phyloP scores from a whole-genome alignment of 306 rosid species.

The Canavalia ensiformis region DNA sequence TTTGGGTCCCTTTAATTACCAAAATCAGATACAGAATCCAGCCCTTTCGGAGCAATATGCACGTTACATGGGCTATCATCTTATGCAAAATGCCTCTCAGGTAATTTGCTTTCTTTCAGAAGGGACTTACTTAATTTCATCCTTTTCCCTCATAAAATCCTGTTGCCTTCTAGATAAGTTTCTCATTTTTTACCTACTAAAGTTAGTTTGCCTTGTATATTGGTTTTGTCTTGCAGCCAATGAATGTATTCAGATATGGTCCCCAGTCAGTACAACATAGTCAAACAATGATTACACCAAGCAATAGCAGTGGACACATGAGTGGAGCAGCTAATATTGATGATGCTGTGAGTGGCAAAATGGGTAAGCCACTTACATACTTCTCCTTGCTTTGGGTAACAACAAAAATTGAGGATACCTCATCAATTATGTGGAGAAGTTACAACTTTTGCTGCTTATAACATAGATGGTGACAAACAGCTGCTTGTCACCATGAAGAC shows the following conservation, averaged over 20 bases:
- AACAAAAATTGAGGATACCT: conserved; percentile 1
- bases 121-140: neutral
- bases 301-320: conserved; percentile 56
- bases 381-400: conserved; percentile 22
- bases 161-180: neutral
- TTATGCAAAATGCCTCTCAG: conserved; percentile 82
- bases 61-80: conserved; percentile 78
- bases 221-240: conserved; percentile 60
- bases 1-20: conserved; percentile 68
- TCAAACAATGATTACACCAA: conserved; percentile 65
- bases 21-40: conserved; percentile 76
- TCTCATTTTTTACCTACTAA: conserved; percentile 7
- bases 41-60: conserved; percentile 77
- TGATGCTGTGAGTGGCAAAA: conserved; percentile 58
- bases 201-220: conserved; percentile 29
- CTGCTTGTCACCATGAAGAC: neutral
- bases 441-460: neutral
- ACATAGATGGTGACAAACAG: conserved; percentile 19
- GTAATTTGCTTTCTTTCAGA: conserved; percentile 50
- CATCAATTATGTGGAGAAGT: conserved; percentile 31
- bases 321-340: conserved; percentile 59
- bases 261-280: conserved; percentile 63
- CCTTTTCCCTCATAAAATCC: neutral
- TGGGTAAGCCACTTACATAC: conserved; percentile 50
- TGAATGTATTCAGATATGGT: conserved; percentile 72